Percentiles rank a stretch among this genome's conserved stretches.
Conservation (phyloP, 148 eudicot genomes). For the Polygonum aviculare region DNA sequence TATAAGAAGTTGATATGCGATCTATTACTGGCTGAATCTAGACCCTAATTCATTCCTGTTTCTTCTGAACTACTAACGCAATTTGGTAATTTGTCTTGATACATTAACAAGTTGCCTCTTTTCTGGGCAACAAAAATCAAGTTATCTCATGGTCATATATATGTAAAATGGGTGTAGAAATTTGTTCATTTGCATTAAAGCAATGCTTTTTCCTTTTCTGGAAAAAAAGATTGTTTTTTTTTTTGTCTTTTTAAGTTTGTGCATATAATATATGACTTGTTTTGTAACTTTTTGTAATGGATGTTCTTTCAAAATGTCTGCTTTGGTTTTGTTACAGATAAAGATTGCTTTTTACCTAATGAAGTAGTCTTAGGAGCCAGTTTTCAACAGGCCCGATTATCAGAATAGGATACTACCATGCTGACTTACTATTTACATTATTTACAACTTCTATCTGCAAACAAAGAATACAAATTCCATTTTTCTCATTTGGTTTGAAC, state of each 20-base stretch:
- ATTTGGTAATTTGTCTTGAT: not conserved
- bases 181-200: not conserved
- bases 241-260: not conserved
- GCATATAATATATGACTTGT: not conserved
- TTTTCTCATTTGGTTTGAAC: not conserved
- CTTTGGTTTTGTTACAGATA: not conserved
- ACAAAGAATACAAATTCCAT: not conserved
- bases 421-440: not conserved
- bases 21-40: not conserved
- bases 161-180: not conserved
- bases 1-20: not conserved
- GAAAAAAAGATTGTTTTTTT: not conserved
- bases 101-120: not conserved
- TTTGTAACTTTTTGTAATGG: not conserved
- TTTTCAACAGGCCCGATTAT: not conserved
- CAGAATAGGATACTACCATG: not conserved
- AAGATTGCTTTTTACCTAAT: not conserved
- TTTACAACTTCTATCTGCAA: not conserved
- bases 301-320: slow-evolving; percentile 5
- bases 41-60: not conserved
- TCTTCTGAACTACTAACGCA: not conserved
- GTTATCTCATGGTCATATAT: not conserved
- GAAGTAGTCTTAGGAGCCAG: not conserved
- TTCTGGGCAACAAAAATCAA: not conserved
- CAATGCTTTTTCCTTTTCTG: not conserved